Evolutionary conservation across 75 land plant species (phyloP).

Genomic region (Pinus albicaulis): DNA sequence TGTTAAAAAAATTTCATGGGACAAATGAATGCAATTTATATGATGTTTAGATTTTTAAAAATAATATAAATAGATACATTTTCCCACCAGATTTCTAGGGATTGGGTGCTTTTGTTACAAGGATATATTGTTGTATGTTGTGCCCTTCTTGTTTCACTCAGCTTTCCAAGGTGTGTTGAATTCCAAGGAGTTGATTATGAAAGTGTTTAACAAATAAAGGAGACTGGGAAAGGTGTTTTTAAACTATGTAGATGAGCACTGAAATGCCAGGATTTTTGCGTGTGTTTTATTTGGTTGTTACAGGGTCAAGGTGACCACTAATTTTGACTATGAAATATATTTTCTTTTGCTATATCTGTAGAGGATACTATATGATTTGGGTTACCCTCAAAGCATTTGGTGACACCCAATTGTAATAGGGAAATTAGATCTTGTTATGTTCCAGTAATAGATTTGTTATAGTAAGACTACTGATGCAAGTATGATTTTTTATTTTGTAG

Average conservation of each 20-base stretch:
- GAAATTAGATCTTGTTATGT: not conserved
- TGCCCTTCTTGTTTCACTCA: too few species aligned
- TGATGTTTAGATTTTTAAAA: too few species aligned
- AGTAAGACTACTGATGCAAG: not conserved
- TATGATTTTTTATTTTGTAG: conserved; percentile 36
- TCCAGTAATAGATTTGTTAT: not conserved
- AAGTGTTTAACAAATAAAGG: not conserved
- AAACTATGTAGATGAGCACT: too few species aligned
- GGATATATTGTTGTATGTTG: too few species aligned
- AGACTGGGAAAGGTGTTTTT: not conserved
- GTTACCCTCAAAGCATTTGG: not conserved
- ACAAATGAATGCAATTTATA: too few species aligned
- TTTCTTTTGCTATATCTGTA: not conserved
- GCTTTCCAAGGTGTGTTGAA: too few species aligned
- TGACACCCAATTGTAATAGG: not conserved
- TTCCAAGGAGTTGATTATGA: not conserved
- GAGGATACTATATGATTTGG: not conserved
- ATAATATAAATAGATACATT: too few species aligned
- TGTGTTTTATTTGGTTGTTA: not conserved
- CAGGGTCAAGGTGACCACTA: not conserved
- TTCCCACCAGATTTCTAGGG: too few species aligned
- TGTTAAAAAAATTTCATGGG: too few species aligned
- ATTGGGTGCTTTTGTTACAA: too few species aligned
- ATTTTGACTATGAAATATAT: too few species aligned
- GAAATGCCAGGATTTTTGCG: not conserved